Base-by-base conservation (phyloP, 345 rosid species). In the Heritiera fomes region DNA sequence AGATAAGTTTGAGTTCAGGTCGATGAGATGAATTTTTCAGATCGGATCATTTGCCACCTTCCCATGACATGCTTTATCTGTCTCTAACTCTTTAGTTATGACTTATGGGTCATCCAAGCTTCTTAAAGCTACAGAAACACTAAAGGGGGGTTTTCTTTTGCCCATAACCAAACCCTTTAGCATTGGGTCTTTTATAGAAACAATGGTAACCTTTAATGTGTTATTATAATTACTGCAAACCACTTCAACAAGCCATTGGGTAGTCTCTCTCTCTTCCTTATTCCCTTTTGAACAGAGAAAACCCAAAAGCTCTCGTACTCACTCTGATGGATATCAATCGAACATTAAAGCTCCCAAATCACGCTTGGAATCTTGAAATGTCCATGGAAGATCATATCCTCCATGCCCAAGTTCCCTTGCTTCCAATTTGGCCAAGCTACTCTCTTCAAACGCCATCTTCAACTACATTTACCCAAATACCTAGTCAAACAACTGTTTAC, bases 261-360 rank as follows among this genome's bases (percentile, higher is more conserved):
- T 18, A 14, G 15, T 43, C 41, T 75, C 72, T 77, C 76, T 58
- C 69, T 71, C 52, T 69, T 10, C 53, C 17, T 45, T 4, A 56
- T 59, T 53, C 41, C 52, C 13, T 47, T 47, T 43, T n/a, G 10
- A 45, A 60, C 18, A 23, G 8, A 40, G 69, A 28, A 38, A 43
- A 61, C 15, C 4, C 28, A 49, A 58, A 45, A 40, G 47, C 53
- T 10, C 17, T 17, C 45, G 28, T 55, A 41, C 13, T n/a, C 30
- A 49, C 67, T 77, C 15, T 41, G 73, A 89, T 92, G 98, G 91
- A 92, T 78, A 84, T 86, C 81, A 89, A 88, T 84, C 88, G 82
- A 80, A 75, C 73, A 53, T 53, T 53, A 58, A 85, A 82, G 83
- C 78, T 85, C 86, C 85, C 79, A 79, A 89, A 80, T 81, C 88